Base-by-base conservation (phyloP, 495 filamentous ascomycete species). In the Xylaria venustula region DNA sequence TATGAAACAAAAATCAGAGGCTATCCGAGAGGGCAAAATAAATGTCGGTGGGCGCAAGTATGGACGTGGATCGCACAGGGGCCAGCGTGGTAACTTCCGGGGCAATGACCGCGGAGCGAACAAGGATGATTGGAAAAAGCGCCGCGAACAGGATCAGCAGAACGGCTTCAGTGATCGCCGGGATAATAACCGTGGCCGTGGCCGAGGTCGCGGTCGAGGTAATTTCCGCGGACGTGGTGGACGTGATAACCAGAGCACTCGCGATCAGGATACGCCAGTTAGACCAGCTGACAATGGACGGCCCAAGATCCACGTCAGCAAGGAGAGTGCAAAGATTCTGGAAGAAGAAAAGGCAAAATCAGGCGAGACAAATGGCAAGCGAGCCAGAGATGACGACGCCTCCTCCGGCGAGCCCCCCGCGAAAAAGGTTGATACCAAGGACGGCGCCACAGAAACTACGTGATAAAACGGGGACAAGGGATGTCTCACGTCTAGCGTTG, bases 21-120 rank as follows among this genome's bases (percentile, higher is more conserved):
- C 90, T 25, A 96, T 95, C 75, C 82, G 85, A 62, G 82, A 86
- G 7, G 93, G 90, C 28, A 84, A 82, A 44, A 73, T 95, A 40
- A 74, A 84, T 65, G 83, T 87, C 42, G 83, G 75, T 45, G 59
- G 23, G 30, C 54, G 28, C 47, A 66, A 59, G 58, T 51, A 15
- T n/a, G 65, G 75, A 68, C 68, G 73, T 66, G 58, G 67, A 64
- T 46, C 63, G 32, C 70, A 71, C 56, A 61, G 68, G 49, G 75
- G 71, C 42, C 26, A 37, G 14, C 60, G 62, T 40, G 68, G 64
- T 17, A 41, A 62, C 17, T 48, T 23, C 52, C 60, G 60, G 53
- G 62, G 67, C 23, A 67, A 67, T 26, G 63, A 55, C 48, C 68
- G 66, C 20, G 59, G 66, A 41, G 66, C 73, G 41, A 80, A 87